Conservation (phyloP, 148 eudicot genomes). For the Nepenthes mirabilis region DNA sequence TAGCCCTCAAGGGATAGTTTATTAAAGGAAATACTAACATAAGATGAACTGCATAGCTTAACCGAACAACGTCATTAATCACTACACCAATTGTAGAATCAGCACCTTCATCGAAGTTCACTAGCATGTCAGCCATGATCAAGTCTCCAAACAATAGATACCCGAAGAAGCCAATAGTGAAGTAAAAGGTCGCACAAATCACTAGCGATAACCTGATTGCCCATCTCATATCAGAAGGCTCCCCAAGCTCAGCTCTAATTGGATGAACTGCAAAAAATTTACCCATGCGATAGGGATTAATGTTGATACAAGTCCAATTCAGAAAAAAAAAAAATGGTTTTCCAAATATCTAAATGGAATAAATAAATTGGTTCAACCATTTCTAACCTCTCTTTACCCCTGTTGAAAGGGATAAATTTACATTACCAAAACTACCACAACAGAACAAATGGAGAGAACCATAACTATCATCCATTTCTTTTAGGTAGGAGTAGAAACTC, state of each 20-base stretch:
- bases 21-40: constrained; percentile 74
- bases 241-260: constrained; percentile 66
- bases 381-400: no score
- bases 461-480: no score
- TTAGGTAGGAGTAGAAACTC: constrained; percentile 3
- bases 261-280: constrained; percentile 61
- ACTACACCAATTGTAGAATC: constrained; percentile 29
- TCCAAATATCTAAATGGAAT: no score
- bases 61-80: constrained; percentile 51
- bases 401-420: no score
- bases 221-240: constrained; percentile 46
- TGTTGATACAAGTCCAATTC: not conserved
- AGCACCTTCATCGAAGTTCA: constrained; percentile 56
- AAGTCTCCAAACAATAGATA: constrained; percentile 90
- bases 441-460: no score
- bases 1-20: constrained; percentile 65
- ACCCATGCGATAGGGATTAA: not conserved
- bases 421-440: no score
- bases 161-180: constrained; percentile 65
- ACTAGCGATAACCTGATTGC: constrained; percentile 70
- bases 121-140: constrained; percentile 72
- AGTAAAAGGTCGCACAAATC: constrained; percentile 63
- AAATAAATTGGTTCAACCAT: no score
- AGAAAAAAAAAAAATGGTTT: not conserved
- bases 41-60: constrained; percentile 87